Evolutionary conservation across 2,329 filamentous ascomycete species (phyloP).

Genomic region (Arthrobotrys sinensis): DNA sequence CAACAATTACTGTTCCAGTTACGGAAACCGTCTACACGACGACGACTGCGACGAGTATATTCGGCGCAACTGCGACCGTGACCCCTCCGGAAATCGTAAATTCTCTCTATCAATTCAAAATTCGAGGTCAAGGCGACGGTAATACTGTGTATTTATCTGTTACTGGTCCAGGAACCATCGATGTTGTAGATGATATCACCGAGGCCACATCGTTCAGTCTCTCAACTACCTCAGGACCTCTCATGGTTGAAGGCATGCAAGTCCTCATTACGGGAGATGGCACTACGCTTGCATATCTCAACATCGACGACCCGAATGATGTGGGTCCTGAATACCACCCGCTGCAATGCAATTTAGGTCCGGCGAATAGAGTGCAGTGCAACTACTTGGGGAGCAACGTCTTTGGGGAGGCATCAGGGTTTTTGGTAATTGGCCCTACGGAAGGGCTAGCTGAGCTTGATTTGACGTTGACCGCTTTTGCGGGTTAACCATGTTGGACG

Average conservation of each 20-base stretch:
- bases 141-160: background rate
- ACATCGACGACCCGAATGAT: background rate
- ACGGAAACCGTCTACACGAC: slow-evolving; percentile 9
- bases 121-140: background rate
- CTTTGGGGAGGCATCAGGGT: background rate
- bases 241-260: background rate
- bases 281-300: background rate
- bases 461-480: background rate
- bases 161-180: background rate
- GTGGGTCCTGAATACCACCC: background rate
- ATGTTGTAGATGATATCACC: background rate
- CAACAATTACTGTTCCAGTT: slow-evolving; percentile 3
- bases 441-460: background rate
- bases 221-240: background rate
- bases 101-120: background rate
- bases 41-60: background rate
- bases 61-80: background rate
- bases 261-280: background rate
- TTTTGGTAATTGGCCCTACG: background rate
- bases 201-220: background rate
- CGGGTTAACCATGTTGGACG: too few species aligned
- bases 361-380: background rate
- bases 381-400: background rate
- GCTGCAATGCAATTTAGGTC: background rate
- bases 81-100: background rate